Base-by-base conservation (phyloP, 2,329 filamentous ascomycete species). In the Fonsecaea erecta region DNA sequence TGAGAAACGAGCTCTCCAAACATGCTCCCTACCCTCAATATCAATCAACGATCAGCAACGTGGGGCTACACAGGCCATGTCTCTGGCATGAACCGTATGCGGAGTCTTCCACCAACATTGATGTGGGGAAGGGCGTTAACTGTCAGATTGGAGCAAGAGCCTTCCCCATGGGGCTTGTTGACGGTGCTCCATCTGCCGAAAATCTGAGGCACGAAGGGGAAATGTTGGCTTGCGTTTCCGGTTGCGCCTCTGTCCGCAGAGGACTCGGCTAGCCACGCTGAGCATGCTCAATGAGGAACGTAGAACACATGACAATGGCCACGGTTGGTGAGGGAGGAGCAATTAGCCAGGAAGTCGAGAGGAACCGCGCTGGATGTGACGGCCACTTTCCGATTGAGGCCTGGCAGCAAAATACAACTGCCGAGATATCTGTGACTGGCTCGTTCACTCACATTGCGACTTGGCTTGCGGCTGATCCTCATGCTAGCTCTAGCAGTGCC, bases 131-230 rank as follows among this genome's bases (percentile, higher is more conserved):
- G 51, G 51, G 14, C 48, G 46, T 52, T 52, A 14, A 28, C 18
- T 30, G 37, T 58, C 9, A 58, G 28, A 34, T 61, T 61, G 59
- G 59, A 61, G 59, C 34, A 56, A 26, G 46, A 48, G 48, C 18
- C 48, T 61, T 61, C 59, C 59, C 59, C 59, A 61, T 46, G 59
- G 59, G 59, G 34, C 32, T 34, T 52, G 35, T 34, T 61, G n/a
- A 16, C 34, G 21, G 35, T 46, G 51, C 34, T 32, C 6, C 48
- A 61, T 61, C 51, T 61, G 59, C 59, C 59, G 59, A 61, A 60
- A 26, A 26, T 14, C 28, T 35, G 21, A 34, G 16, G 40, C 18
- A 60, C 30, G 11, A 28, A 28, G 26, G 52, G 14, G 37, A 43
- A 18, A 60, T 37, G 46, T 52, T 24, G 46, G 57, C 1, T 9